Evolutionary conservation across 1,284 basidiomycete genomes (phyloP).

Genomic region (Cryptococcus hybrid): DNA sequence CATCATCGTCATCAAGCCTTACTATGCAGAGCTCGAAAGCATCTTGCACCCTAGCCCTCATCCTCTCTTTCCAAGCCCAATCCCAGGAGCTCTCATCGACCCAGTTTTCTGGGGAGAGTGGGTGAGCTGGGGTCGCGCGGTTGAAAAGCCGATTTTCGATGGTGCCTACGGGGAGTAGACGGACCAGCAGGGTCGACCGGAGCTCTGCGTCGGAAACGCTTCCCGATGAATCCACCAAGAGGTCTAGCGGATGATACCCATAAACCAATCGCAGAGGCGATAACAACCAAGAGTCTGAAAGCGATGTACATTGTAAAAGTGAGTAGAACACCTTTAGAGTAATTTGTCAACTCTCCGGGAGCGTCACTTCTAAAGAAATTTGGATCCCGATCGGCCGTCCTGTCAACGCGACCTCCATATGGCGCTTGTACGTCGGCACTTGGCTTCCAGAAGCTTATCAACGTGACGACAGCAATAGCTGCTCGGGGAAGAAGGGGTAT

Average conservation of each 20-base stretch:
- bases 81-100: constrained; percentile 48
- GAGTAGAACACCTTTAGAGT: constrained; percentile 68
- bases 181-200: neutral
- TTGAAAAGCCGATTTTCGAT: constrained; percentile 8
- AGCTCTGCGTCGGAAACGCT: neutral
- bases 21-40: constrained; percentile 73
- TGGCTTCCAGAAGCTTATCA: constrained; percentile 62
- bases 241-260: constrained; percentile 53
- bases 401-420: constrained; percentile 20
- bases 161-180: constrained; percentile 9
- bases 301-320: constrained; percentile 74
- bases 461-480: constrained; percentile 64
- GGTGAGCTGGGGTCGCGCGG: constrained; percentile 31
- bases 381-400: constrained; percentile 56
- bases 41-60: constrained; percentile 67
- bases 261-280: constrained; percentile 66
- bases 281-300: constrained; percentile 63
- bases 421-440: constrained; percentile 54
- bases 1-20: constrained; percentile 7
- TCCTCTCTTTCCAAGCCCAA: constrained; percentile 71
- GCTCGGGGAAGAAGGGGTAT: constrained; percentile 74
- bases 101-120: constrained; percentile 46
- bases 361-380: constrained; percentile 66
- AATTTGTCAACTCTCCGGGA: constrained; percentile 63
- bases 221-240: constrained; percentile 52